Evolutionary conservation across 441 rosid species (phyloP).

Genomic region (Viola pubescens): DNA sequence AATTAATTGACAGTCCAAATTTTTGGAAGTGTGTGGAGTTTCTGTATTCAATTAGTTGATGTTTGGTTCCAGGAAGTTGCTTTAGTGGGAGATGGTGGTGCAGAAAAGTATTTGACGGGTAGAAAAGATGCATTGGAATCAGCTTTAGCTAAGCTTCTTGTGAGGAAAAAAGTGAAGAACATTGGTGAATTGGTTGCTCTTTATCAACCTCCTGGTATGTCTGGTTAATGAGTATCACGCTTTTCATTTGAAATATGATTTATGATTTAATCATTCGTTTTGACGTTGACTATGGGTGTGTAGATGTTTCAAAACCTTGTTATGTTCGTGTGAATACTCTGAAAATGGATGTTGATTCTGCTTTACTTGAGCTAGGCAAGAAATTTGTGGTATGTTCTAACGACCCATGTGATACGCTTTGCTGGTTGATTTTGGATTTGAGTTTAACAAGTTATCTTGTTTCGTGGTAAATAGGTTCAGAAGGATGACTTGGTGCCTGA

Average conservation of each 20-base stretch:
- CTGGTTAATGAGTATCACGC: not conserved
- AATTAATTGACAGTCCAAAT: not conserved
- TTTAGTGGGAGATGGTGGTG: conserved; percentile 55
- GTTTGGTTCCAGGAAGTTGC: conserved; percentile 37
- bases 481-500: conserved; percentile 66
- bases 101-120: conserved; percentile 58
- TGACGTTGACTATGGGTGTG: conserved; percentile 6
- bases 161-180: conserved; percentile 48
- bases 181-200: conserved; percentile 48
- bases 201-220: conserved; percentile 46
- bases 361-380: conserved; percentile 49
- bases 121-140: conserved; percentile 44
- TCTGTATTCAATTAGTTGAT: not conserved
- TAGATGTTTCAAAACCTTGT: conserved; percentile 65
- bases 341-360: conserved; percentile 60
- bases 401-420: conserved; percentile 6
- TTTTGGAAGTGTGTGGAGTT: not conserved
- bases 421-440: conserved; percentile 8
- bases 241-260: not conserved
- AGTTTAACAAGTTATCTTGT: not conserved
- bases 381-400: conserved; percentile 39
- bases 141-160: conserved; percentile 53
- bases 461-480: conserved; percentile 43
- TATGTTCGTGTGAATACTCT: conserved; percentile 83
- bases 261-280: not conserved